Evolutionary conservation across 2,329 filamentous ascomycete genomes (phyloP).

Genomic region (Fusarium palustre): DNA sequence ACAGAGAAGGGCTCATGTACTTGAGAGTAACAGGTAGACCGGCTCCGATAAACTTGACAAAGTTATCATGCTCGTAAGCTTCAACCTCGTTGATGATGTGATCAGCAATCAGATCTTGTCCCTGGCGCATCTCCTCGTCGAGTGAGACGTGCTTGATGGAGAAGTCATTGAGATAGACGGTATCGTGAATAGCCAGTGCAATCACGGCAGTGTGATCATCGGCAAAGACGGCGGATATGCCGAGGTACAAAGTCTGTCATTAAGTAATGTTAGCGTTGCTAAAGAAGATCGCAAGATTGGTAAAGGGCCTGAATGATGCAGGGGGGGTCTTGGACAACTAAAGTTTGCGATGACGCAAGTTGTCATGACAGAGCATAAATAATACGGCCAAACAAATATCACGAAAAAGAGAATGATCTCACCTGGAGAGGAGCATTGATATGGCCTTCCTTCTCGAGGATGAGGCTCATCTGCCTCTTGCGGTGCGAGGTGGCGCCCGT

Average conservation of each 20-base stretch:
- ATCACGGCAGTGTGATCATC: conserved; percentile 67
- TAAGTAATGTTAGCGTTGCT: conserved; percentile 19
- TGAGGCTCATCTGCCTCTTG: conserved; percentile 59
- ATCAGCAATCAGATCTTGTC: conserved; percentile 65
- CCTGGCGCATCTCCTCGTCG: conserved; percentile 54
- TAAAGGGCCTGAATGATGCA: conserved; percentile 4
- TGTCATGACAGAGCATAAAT: conserved; percentile 34
- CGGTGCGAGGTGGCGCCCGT: conserved; percentile 60
- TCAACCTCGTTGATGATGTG: conserved; percentile 69
- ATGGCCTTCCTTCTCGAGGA: conserved; percentile 57
- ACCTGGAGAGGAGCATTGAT: conserved; percentile 62
- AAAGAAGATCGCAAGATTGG: background rate
- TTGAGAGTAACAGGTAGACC: conserved; percentile 73
- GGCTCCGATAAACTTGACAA: conserved; percentile 79
- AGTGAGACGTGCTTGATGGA: conserved; percentile 69
- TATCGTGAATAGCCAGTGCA: conserved; percentile 78
- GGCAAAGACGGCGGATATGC: conserved; percentile 68
- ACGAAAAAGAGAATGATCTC: conserved; percentile 32
- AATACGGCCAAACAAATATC: background rate
- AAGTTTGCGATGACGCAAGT: conserved; percentile 25
- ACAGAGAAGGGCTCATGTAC: conserved; percentile 71
- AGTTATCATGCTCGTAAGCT: conserved; percentile 71
- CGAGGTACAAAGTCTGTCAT: conserved; percentile 69
- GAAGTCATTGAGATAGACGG: conserved; percentile 80
- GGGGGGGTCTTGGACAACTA: background rate